A percentile compares a stretch with the other conserved stretches of the same genome.
Evolutionary conservation across 2,329 filamentous ascomycete species (phyloP).

Genomic region (Tympanopsis confertula): DNA sequence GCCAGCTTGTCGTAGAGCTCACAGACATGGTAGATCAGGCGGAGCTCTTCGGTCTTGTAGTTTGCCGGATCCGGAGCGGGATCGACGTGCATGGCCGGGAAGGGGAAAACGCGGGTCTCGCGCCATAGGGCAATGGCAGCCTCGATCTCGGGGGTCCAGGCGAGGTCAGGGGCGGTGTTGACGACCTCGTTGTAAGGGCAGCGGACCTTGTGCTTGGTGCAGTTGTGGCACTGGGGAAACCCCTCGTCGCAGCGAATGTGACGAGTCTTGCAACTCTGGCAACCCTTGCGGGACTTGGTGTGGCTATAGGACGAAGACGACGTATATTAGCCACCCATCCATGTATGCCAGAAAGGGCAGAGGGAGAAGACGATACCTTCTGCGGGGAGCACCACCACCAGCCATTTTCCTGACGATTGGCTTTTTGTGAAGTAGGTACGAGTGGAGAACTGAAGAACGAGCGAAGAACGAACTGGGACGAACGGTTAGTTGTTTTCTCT

Average conservation of each 20-base stretch:
- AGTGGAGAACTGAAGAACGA: constrained; percentile 3
- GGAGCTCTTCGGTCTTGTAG: constrained; percentile 67
- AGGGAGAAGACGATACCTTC: constrained; percentile 33
- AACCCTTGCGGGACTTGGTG: constrained; percentile 97
- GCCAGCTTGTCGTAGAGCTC: constrained; percentile 75
- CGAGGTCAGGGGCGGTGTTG: constrained; percentile 57
- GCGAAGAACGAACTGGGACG: neutral
- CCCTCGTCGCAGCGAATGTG: constrained; percentile 97
- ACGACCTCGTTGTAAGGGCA: constrained; percentile 94
- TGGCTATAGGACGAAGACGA: constrained; percentile 46
- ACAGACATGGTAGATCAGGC: constrained; percentile 82
- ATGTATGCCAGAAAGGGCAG: constrained; percentile 6
- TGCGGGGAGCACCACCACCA: constrained; percentile 80
- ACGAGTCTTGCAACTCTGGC: constrained; percentile 73
- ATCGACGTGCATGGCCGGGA: constrained; percentile 68
- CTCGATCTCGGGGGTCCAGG: constrained; percentile 81
- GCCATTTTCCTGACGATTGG: constrained; percentile 61
- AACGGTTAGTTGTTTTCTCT: neutral
- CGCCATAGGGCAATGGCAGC: constrained; percentile 73
- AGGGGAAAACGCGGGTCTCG: constrained; percentile 72
- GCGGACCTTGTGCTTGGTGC: constrained; percentile 95
- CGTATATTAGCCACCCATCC: constrained; percentile 4
- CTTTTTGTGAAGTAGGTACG: constrained; percentile 48
- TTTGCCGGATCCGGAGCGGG: constrained; percentile 62
- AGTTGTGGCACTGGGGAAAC: constrained; percentile 96